Evolutionary conservation across 129 eudicot genomes (phyloP), one percentile per base, ranked within the genome.

Genomic region (Silybum marianum): DNA sequence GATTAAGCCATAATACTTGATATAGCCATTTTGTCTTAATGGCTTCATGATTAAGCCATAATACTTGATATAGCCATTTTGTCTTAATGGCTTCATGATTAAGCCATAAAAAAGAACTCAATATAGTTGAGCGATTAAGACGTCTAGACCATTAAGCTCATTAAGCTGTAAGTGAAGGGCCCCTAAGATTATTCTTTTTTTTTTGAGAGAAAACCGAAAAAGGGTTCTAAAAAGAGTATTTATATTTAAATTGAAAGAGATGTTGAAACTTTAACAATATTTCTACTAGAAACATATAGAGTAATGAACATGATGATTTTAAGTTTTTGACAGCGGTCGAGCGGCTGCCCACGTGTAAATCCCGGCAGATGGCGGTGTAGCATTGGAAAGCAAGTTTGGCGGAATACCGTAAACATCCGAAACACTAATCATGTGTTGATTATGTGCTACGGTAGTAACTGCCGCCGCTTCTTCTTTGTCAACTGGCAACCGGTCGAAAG

Each of bases 401-500:
- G 92, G 88, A 79, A 86, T 58, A 19, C 90, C 85, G 69, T 82
- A 91, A 13, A 86, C 40, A 12, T 90, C 95, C 5, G 88, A 77
- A 36, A 77, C 87, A 77, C 76, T 73, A 23, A 79, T 77, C 22
- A 82, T 65, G 32, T 83, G 88, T 81, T 83, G 90, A 58, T 86
- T 80, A 42, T 77, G 88, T 12, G 81, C 66, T 10, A 63, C 38
- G 18, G 85, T 66, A 0, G 54, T 72, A 10, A 40, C 74, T 7
- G 65, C 79, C 6, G 19, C 77, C 18, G 76, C 79, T 44, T 88
- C 89, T 8, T 86, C 86, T 22, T 86, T 87, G 3, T 87, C 91
- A 74, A 82, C 16, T 5, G 92, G 92, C 85, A 88, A 75, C 19
- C 95, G 82, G 51, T 90, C 92, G 34, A 90, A 88, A 1, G 89